Conservation (phyloP, 2,329 filamentous ascomycete species). For the Penicillium sp. region DNA sequence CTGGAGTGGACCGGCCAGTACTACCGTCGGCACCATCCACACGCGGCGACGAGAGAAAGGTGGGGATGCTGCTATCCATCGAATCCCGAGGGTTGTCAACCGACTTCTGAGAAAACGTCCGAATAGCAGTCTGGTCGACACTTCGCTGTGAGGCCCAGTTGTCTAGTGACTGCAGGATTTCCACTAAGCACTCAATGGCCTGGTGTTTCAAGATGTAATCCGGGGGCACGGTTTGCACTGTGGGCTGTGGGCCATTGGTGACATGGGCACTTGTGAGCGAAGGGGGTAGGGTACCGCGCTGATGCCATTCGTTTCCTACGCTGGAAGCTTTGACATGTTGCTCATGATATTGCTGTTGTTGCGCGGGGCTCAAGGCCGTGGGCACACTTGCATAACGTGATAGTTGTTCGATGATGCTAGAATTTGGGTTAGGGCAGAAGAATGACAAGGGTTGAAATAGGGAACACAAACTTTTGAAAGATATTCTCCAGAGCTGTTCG, state of each 20-base stretch:
- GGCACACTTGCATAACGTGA: slow-evolving; percentile 83
- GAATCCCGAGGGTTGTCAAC: slow-evolving; percentile 71
- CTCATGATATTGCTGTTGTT: slow-evolving; percentile 88
- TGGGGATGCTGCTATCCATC: slow-evolving; percentile 67
- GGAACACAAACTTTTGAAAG: slow-evolving; percentile 68
- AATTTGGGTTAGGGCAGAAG: slow-evolving; percentile 8
- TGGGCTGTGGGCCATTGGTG: slow-evolving; percentile 53
- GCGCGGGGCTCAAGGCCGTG: slow-evolving; percentile 72
- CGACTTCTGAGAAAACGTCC: slow-evolving; percentile 55
- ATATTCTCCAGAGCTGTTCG: slow-evolving; percentile 92
- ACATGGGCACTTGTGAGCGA: slow-evolving; percentile 82
- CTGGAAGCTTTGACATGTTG: slow-evolving; percentile 66
- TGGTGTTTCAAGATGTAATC: slow-evolving; percentile 93
- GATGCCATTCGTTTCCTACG: slow-evolving; percentile 77
- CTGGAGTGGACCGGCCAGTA: slow-evolving; percentile 66
- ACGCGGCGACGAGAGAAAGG: slow-evolving; percentile 63
- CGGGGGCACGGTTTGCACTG: slow-evolving; percentile 71
- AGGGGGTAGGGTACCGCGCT: slow-evolving; percentile 82
- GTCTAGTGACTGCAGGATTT: slow-evolving; percentile 85
- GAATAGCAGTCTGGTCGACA: slow-evolving; percentile 57
- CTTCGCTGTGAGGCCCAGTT: slow-evolving; percentile 83
- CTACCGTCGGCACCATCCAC: slow-evolving; percentile 60
- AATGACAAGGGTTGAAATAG: not conserved
- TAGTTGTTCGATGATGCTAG: slow-evolving; percentile 85
- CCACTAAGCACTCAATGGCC: slow-evolving; percentile 84